Percentiles rank a stretch among this genome's conserved stretches.
Evolutionary conservation across 1,284 basidiomycete species (phyloP).

Genomic region (Inonotus obliquus): DNA sequence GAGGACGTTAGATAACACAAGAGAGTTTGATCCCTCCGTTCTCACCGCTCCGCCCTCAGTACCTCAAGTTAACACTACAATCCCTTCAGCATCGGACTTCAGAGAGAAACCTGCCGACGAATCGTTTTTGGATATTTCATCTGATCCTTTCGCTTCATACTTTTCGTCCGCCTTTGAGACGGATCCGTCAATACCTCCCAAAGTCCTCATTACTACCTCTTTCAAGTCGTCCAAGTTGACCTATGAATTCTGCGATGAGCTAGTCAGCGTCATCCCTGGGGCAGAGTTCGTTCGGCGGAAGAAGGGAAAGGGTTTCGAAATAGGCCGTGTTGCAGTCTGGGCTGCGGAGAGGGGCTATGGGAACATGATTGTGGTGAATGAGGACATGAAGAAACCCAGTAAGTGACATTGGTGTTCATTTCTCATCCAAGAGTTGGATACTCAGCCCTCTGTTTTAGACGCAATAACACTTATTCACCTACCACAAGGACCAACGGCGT

Average conservation of each 20-base stretch:
- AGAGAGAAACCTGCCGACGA: conserved; percentile 43
- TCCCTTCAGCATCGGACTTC: conserved; percentile 27
- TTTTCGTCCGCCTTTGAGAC: conserved; percentile 48
- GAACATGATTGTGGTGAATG: conserved; percentile 90
- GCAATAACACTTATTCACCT: conserved; percentile 91
- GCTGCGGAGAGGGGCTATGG: conserved; percentile 85
- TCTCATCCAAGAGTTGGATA: conserved; percentile 8
- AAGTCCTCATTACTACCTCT: conserved; percentile 87
- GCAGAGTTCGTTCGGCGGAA: conserved; percentile 89
- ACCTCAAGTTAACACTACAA: conserved; percentile 29
- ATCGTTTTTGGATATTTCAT: conserved; percentile 59
- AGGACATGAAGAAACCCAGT: conserved; percentile 92
- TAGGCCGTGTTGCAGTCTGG: conserved; percentile 93
- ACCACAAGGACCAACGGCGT: conserved; percentile 90
- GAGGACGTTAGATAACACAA: conserved; percentile 89
- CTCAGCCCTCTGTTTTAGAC: conserved; percentile 44
- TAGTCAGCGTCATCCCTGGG: conserved; percentile 90
- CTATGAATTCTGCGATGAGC: conserved; percentile 87
- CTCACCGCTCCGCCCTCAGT: conserved; percentile 62
- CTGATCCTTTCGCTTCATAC: conserved; percentile 70
- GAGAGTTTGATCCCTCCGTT: conserved; percentile 85
- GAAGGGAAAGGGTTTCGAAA: conserved; percentile 90
- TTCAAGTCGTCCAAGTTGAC: conserved; percentile 82
- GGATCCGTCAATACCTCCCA: conserved; percentile 71
- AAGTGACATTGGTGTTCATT: conserved; percentile 32